A percentile compares a stretch with the other conserved stretches of the same genome.
These are phyloP conservation scores for Dothiorella sarmentorum DNA, from an alignment of 2,329 filamentous ascomycete genomes.

Conservation along the genomic window DNA sequence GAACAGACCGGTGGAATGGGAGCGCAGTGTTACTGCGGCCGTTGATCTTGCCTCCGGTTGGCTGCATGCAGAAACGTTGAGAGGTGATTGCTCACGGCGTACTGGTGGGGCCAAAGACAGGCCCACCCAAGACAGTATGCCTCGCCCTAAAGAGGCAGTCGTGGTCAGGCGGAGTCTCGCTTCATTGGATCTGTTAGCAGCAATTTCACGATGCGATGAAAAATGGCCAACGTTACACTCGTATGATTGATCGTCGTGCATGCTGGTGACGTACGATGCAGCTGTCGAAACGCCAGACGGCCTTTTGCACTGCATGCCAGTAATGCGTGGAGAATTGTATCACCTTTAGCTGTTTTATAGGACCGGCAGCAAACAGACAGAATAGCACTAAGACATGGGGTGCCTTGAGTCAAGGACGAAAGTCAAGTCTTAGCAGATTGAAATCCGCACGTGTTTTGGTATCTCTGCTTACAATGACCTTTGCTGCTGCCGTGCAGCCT, in stretches of 20 bases:
- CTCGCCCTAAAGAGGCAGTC: not conserved
- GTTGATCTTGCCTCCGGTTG: slow-evolving; percentile 7
- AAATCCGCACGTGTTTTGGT: slow-evolving; percentile 11
- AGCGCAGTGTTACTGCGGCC: slow-evolving; percentile 8
- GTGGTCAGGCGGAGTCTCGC: slow-evolving; percentile 8
- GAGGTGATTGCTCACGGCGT: slow-evolving; percentile 11
- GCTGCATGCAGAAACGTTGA: slow-evolving; percentile 16
- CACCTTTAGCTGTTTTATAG: not conserved
- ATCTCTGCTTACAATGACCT: slow-evolving; percentile 17
- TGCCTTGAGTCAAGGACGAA: not conserved
- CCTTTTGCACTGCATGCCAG: slow-evolving; percentile 6
- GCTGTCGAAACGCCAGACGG: slow-evolving; percentile 14
- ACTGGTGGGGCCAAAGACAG: slow-evolving; percentile 2
- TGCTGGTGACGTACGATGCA: slow-evolving; percentile 11
- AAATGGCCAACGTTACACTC: slow-evolving; percentile 12
- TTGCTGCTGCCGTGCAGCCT: slow-evolving; percentile 1
- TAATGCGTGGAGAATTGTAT: slow-evolving; percentile 2
- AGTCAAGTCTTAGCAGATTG: not conserved
- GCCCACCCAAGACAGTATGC: not conserved
- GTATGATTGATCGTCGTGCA: slow-evolving; percentile 16
- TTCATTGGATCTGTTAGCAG: slow-evolving; percentile 13
- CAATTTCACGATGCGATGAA: not conserved
- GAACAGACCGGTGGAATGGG: not conserved
- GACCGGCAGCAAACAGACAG: not conserved
- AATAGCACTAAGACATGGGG: not conserved